Evolutionary conservation across 2,329 filamentous ascomycete genomes (phyloP).

Genomic region (Colletotrichum lentis): DNA sequence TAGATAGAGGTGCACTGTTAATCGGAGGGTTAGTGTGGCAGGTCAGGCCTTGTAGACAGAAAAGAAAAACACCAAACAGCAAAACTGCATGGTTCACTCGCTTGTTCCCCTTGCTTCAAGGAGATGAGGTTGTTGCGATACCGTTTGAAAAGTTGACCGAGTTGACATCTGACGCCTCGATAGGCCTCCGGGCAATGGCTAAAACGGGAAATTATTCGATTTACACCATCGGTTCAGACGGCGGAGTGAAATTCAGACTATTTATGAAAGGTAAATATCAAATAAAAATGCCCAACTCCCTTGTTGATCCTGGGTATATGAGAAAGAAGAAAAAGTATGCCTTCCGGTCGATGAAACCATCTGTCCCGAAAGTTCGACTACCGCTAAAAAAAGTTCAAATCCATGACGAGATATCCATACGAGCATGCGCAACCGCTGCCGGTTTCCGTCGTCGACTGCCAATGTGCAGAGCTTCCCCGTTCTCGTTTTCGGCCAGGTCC

Average conservation of each 20-base stretch:
- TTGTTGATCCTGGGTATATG: conserved; percentile 34
- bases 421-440: conserved; percentile 34
- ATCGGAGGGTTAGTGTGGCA: too few relatives aligned
- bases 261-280: neutral
- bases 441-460: conserved; percentile 52
- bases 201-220: neutral
- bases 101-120: too few relatives aligned
- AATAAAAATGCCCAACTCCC: conserved; percentile 26
- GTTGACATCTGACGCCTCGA: too few relatives aligned
- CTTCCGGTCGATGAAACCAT: neutral
- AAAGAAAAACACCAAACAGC: too few relatives aligned
- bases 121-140: too few relatives aligned
- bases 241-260: neutral
- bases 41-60: too few relatives aligned
- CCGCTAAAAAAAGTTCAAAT: conserved; percentile 10
- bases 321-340: conserved; percentile 2
- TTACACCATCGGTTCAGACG: neutral
- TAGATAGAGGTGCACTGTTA: too few relatives aligned
- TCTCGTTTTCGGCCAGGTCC: conserved; percentile 44
- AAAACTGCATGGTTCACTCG: too few relatives aligned
- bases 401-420: conserved; percentile 32
- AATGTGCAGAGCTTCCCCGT: conserved; percentile 48
- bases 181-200: too few relatives aligned
- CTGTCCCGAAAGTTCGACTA: neutral
- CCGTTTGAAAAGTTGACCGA: too few relatives aligned